Conservation (phyloP, 2,329 filamentous ascomycete species). For the Colletotrichum echinochloae region DNA sequence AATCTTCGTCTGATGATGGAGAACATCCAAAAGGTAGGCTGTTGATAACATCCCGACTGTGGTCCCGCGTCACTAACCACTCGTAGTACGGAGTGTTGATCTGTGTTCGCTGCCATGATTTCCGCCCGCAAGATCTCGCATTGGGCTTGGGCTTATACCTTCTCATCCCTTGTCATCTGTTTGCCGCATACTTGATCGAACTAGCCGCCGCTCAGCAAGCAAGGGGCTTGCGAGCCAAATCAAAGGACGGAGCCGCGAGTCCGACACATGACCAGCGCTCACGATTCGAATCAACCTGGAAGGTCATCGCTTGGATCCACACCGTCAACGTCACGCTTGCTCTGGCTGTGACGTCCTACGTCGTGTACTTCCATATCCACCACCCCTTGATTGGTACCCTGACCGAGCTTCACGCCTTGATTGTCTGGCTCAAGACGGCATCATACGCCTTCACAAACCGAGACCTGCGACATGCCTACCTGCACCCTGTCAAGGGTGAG, state of each 20-base stretch:
- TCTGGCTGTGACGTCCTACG: constrained; percentile 81
- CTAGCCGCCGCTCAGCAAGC: constrained; percentile 84
- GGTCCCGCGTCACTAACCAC: constrained; percentile 33
- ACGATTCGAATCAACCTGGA: constrained; percentile 82
- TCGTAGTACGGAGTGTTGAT: constrained; percentile 93
- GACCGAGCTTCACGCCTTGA: constrained; percentile 90
- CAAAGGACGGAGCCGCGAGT: constrained; percentile 62
- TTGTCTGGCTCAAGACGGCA: constrained; percentile 95
- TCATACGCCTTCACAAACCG: constrained; percentile 98
- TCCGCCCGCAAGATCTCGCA: constrained; percentile 80
- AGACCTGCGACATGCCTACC: constrained; percentile 89
- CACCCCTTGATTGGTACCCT: constrained; percentile 94
- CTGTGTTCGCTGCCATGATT: constrained; percentile 90
- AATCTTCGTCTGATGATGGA: constrained; percentile 96
- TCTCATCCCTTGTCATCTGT: constrained; percentile 89
- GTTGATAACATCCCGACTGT: neutral
- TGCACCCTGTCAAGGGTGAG: constrained; percentile 78
- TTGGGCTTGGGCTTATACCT: constrained; percentile 84
- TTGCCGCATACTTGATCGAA: constrained; percentile 92
- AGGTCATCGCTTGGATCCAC: constrained; percentile 82
- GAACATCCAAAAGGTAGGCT: constrained; percentile 87
- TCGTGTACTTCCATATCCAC: constrained; percentile 91
- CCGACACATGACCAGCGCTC: constrained; percentile 71
- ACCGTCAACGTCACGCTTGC: constrained; percentile 86
- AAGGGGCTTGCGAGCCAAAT: constrained; percentile 71